Base-by-base conservation (phyloP, 805 yeast genomes). In the Myxozyma udenii region DNA sequence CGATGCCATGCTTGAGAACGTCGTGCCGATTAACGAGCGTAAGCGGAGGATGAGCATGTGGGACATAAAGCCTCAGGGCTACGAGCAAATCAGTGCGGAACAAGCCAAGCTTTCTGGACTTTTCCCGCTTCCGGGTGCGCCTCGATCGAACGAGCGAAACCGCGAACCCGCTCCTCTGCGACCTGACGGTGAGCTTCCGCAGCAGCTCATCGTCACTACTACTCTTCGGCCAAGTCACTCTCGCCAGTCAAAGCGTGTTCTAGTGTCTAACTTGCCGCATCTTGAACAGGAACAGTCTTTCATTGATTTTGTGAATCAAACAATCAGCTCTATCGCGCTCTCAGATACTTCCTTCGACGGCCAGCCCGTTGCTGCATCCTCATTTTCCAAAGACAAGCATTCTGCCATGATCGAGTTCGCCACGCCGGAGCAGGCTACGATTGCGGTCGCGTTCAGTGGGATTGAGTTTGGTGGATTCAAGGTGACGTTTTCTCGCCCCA, bases 91-190 rank as follows among this genome's bases (percentile, higher is more conserved):
- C 1, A 77, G 85, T 1, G 85, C 93, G 0, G 86, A 82, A 55
- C 73, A 84, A 53, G 95, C 93, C 4, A 88, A 87, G 62, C 69
- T 85, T 16, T 78, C 87, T 1, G 95, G 95, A 0, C 66, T 86
- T 1, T 88, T 87, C 62, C 87, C 90, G 1, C 71, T 78, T 16
- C 91, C 93, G 1, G 89, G 89, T 3, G 75, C 74, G 57, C 81
- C 81, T 0, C 61, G 57, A 16, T 50, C 37, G 37, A 51, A 35
- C 4, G 43, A 41, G 22, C 51, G 57, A 12, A 41, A 32, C 2
- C 33, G 33, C 14, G 33, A 28, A 28, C 33, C 33, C 9, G 14
- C 9, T 28, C 33, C 33, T 28, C 33, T 9, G 33, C 12, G 14
- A 14, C 12, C 12, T 9, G 44, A 32, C 28, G 48, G 33, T 21